phyloP scores from a whole-genome alignment of 257 asterid species.

The Leptodermis oblonga region DNA sequence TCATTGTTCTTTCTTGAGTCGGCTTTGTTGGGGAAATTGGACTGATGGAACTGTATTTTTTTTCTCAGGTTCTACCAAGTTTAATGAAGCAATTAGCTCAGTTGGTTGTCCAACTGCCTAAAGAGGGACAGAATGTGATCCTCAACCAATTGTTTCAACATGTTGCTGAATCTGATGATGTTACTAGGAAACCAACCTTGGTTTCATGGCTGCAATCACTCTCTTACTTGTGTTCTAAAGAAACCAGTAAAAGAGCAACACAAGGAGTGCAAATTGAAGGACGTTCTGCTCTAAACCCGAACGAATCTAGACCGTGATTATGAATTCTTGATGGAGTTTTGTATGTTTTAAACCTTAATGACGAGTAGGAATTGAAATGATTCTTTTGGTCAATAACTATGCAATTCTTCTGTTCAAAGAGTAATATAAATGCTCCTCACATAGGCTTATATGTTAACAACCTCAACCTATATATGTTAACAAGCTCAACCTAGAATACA shows the following conservation, averaged over 20 bases:
- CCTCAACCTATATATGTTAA: neutral
- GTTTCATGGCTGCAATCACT: constrained; percentile 84
- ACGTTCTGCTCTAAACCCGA: constrained; percentile 9
- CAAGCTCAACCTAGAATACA: neutral
- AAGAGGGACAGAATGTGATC: constrained; percentile 42
- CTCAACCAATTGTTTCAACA: constrained; percentile 68
- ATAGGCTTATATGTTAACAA: neutral
- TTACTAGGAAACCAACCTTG: constrained; percentile 63
- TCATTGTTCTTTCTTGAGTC: neutral
- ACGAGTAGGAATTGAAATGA: neutral
- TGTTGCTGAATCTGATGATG: constrained; percentile 84
- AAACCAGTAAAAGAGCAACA: constrained; percentile 18
- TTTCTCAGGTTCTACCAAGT: constrained; percentile 48
- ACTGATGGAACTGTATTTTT: constrained; percentile 6
- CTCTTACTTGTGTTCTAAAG: constrained; percentile 62
- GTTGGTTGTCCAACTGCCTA: constrained; percentile 50
- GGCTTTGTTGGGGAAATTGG: constrained; percentile 26
- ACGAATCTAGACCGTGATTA: no score
- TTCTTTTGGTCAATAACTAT: neutral
- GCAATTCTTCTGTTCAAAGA: neutral
- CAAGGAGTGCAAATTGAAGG: constrained; percentile 2
- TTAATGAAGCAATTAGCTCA: constrained; percentile 76
- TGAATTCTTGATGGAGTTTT: neutral
- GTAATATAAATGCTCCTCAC: neutral
- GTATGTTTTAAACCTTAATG: neutral